A percentile compares a stretch with the other conserved stretches of the same genome.
Evolutionary conservation across 2,329 filamentous ascomycete species (phyloP).

Genomic region (Botrytis paeoniae): DNA sequence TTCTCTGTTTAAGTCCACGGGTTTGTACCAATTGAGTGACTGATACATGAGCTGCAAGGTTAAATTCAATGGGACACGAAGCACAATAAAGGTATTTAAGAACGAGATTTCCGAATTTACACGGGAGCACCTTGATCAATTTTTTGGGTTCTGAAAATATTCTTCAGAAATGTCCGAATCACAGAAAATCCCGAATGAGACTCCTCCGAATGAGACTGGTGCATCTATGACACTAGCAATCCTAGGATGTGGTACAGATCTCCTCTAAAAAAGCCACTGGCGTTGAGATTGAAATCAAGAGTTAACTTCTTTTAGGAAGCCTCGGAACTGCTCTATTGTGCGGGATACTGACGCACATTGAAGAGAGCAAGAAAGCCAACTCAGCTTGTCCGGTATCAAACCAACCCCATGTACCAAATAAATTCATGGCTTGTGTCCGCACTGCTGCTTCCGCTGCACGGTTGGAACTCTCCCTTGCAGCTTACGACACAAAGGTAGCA

Average conservation of each 20-base stretch:
- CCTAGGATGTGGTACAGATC: constrained; percentile 16
- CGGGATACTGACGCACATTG: constrained; percentile 13
- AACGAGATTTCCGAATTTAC: not conserved
- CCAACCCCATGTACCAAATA: not conserved
- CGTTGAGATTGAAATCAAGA: not conserved
- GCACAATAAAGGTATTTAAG: constrained; percentile 8
- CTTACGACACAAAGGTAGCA: constrained; percentile 66
- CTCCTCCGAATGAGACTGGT: not conserved
- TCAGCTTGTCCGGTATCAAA: not conserved
- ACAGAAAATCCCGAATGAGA: not conserved
- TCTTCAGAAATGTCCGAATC: constrained; percentile 1
- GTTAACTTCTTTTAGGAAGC: constrained; percentile 11
- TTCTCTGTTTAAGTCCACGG: not conserved
- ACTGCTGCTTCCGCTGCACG: constrained; percentile 53
- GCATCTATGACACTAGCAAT: constrained; percentile 14
- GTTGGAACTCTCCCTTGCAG: constrained; percentile 61
- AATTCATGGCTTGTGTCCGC: constrained; percentile 37
- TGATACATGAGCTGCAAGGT: not conserved
- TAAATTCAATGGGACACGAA: not conserved
- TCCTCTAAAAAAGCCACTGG: not conserved
- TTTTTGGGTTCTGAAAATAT: not conserved
- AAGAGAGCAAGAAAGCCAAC: constrained; percentile 13
- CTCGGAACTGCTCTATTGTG: constrained; percentile 18
- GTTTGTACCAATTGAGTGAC: not conserved
- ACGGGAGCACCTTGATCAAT: not conserved